Conservation (phyloP, 2,329 filamentous ascomycete genomes). For the Xylaria arbuscula region DNA sequence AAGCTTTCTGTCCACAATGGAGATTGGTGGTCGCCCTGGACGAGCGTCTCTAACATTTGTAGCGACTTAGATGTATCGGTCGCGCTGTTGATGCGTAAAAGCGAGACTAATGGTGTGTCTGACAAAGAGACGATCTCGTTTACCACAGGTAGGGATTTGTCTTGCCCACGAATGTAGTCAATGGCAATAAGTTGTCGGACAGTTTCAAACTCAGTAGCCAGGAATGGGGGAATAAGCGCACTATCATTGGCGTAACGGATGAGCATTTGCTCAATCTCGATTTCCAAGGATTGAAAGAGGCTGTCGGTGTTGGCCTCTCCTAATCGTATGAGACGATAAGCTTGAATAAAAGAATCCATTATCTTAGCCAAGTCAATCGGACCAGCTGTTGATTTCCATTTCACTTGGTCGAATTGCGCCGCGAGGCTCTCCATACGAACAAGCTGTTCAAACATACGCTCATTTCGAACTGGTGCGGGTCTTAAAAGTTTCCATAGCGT, state of each 20-base stretch:
- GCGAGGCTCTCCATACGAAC: slow-evolving; percentile 67
- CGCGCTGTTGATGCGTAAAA: slow-evolving; percentile 57
- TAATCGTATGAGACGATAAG: slow-evolving; percentile 66
- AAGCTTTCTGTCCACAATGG: slow-evolving; percentile 58
- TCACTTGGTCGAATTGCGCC: slow-evolving; percentile 68
- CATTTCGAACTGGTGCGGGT: slow-evolving; percentile 66
- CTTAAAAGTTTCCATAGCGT: slow-evolving; percentile 78
- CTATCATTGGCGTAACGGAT: slow-evolving; percentile 55
- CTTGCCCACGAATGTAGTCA: slow-evolving; percentile 46
- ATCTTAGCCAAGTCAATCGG: slow-evolving; percentile 65
- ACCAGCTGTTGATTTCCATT: slow-evolving; percentile 67
- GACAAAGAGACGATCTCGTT: slow-evolving; percentile 62
- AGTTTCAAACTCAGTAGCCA: slow-evolving; percentile 66
- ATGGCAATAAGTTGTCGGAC: slow-evolving; percentile 65
- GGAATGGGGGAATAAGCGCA: slow-evolving; percentile 57
- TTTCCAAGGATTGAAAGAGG: slow-evolving; percentile 62
- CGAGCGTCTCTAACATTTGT: slow-evolving; percentile 61
- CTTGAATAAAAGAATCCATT: slow-evolving; percentile 65
- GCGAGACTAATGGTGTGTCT: slow-evolving; percentile 55
- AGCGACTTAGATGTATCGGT: slow-evolving; percentile 55
- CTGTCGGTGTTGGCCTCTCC: slow-evolving; percentile 56
- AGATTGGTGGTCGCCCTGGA: slow-evolving; percentile 42
- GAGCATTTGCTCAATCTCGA: slow-evolving; percentile 66
- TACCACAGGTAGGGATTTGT: slow-evolving; percentile 42
- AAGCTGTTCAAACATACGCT: slow-evolving; percentile 58